Evolutionary conservation across 768 basidiomycete genomes (phyloP), one percentile per base, ranked within the genome.

Genomic region (Asterophora lycoperdoides): DNA sequence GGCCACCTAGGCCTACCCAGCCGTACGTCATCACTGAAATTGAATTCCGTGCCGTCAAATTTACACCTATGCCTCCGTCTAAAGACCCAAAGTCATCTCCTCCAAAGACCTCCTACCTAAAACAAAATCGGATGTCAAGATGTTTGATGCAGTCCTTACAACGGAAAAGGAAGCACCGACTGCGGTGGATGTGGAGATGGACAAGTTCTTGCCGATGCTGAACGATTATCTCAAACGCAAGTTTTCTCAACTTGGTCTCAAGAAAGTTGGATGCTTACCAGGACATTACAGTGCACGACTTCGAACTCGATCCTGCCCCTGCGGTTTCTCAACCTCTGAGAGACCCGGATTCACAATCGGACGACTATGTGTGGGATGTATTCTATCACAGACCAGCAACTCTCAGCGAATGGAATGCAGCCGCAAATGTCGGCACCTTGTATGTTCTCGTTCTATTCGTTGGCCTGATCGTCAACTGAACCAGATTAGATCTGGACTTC

Each of bases 341-440:
- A 30, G 38, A 49, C 15, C 28, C 41, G 26, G 45, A n/a, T 4
- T 43, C 49, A 35, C 49, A 49, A 37, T 35, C 36, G 17, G 75
- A 75, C 20, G 89, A 89, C 56, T 91, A 87, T 55, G 89, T 91
- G 18, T 90, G 84, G 80, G 89, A 91, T 58, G 79, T 91, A 17
- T 91, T 89, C 60, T 89, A 88, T 56, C 85, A 84, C 54, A 73
- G 81, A 18, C 82, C 83, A 0, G 73, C 75, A 15, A 74, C 79
- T 9, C 62, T 80, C 34, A 73, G 72, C 14, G 81, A 85, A 64
- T 81, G 83, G 76, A 79, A 78, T 46, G 72, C 77, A 15, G 72
- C 70, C 6, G 72, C 71, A 1, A 77, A 79, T 39, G 67, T 86
- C 46, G 89, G 76, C 15, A 89, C 80, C 0, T 59, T 86, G 87